Base-by-base conservation (phyloP, 2,329 filamentous ascomycete species). In the Aureobasidium subglaciale region DNA sequence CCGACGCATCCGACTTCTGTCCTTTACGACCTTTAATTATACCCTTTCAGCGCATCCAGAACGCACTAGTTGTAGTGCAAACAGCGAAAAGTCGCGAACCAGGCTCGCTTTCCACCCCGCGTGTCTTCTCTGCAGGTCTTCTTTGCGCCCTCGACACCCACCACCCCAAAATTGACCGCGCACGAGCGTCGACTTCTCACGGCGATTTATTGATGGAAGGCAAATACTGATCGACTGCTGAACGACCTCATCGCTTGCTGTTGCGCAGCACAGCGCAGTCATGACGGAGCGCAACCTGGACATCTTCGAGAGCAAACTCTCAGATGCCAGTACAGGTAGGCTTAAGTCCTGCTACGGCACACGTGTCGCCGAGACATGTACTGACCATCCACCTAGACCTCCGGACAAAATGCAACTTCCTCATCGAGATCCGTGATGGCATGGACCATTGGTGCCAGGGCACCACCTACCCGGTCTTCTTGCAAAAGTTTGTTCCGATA, bases 361-460 rank as follows among this genome's bases (percentile, higher is more conserved):
- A 4, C 9, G 16, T 40, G 16, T 45, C 40, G 52, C 45, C 16
- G 38, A 20, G 8, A 37, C 27, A 37, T 29, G 6, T 15, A 16
- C 37, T 37, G 27, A 50, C 49, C 11, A n/a, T 16, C 15, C 34
- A 22, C 35, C n/a, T 20, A 58, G 43, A 53, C 34, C 29, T 57
- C 16, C 41, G 45, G n/a, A 41, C 84, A 57, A 95, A 91, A 75
- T 81, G 87, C 59, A 88, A 90, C 65, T 84, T 90, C 61, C 90
- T 92, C 59, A 84, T 86, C 52, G 87, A 91, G 62, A 78, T 99
- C 65, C 89, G 93, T 68, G 95, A 99, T 73, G 90, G 82, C 65
- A 85, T 97, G 63, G 95, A 99, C 65, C 81, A 90, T 66, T 95
- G 93, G 75, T 90, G 87, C 55, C 83, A 82, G 65, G 85, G 88